These are phyloP conservation scores for Taphrina confusa DNA, from an alignment of 1,139 yeast species.

Conservation along the genomic window DNA sequence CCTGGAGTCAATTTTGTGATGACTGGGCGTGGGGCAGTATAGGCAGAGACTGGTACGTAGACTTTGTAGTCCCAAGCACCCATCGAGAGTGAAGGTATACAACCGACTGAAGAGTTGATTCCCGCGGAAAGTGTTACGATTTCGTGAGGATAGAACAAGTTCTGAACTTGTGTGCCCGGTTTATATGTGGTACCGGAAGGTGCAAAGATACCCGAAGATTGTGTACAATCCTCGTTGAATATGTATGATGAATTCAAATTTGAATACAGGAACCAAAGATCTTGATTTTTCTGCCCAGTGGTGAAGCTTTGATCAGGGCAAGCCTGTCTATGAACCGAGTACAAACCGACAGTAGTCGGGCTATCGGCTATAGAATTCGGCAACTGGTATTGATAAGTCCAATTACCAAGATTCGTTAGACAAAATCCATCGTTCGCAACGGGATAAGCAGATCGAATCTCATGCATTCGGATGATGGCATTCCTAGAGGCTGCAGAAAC, in stretches of 20 bases:
- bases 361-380: slow-evolving; percentile 3
- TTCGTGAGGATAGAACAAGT: slow-evolving; percentile 35
- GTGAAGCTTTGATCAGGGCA: slow-evolving; percentile 23
- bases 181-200: slow-evolving; percentile 25
- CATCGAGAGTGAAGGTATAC: slow-evolving; percentile 25
- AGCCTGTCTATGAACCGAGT: slow-evolving; percentile 18
- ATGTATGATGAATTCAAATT: slow-evolving; percentile 22
- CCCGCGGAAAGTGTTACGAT: slow-evolving; percentile 20
- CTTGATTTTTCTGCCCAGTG: slow-evolving; percentile 28
- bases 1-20: slow-evolving; percentile 33
- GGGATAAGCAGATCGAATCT: slow-evolving; percentile 30
- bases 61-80: slow-evolving; percentile 33
- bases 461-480: slow-evolving; percentile 16
- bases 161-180: slow-evolving; percentile 22
- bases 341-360: slow-evolving; percentile 22
- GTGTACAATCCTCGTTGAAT: slow-evolving; percentile 15
- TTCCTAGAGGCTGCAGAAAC: slow-evolving; percentile 23
- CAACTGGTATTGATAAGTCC: slow-evolving; percentile 28
- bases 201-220: slow-evolving; percentile 21
- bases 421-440: slow-evolving; percentile 33
- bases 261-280: slow-evolving; percentile 33
- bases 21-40: slow-evolving; percentile 26
- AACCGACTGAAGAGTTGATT: slow-evolving; percentile 28
- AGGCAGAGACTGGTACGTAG: slow-evolving; percentile 33
- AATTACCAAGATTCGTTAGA: slow-evolving; percentile 25